phyloP scores from a whole-genome alignment of 2,329 filamentous ascomycete species.

The Neofusicoccum umdonicola region DNA sequence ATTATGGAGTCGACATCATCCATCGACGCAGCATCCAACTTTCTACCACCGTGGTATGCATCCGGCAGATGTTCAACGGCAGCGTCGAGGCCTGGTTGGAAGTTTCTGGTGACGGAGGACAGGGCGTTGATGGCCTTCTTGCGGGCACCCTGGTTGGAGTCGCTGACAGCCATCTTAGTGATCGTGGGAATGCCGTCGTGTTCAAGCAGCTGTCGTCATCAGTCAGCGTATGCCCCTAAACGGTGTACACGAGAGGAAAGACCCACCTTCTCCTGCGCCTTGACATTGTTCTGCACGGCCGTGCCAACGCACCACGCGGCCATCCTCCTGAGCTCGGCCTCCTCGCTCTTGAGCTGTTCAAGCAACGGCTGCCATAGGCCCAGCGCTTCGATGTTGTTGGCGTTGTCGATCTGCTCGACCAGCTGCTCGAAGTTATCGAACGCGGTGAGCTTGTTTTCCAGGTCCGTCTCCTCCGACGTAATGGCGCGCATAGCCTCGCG shows the following conservation, averaged over 20 bases:
- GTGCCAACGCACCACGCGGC: conserved; percentile 95
- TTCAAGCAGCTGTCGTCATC: conserved; percentile 46
- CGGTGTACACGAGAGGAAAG: conserved; percentile 9
- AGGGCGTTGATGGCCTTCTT: conserved; percentile 89
- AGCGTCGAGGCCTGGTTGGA: conserved; percentile 69
- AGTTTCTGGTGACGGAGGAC: conserved; percentile 83
- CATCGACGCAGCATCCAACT: conserved; percentile 82
- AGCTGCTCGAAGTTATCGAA: conserved; percentile 96
- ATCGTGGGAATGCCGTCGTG: conserved; percentile 69
- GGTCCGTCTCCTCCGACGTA: conserved; percentile 59
- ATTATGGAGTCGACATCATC: conserved; percentile 77
- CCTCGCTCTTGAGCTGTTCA: conserved; percentile 63
- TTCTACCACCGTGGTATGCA: conserved; percentile 50
- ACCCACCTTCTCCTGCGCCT: conserved; percentile 69
- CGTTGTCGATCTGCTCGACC: conserved; percentile 91
- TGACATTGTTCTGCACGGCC: conserved; percentile 92
- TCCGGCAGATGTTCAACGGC: conserved; percentile 66
- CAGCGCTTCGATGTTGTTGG: conserved; percentile 83
- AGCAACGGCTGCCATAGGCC: conserved; percentile 81
- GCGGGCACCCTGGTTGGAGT: conserved; percentile 62
- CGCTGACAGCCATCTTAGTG: conserved; percentile 61
- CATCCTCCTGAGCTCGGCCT: conserved; percentile 73
- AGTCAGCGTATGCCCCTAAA: conserved; percentile 14
- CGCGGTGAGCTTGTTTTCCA: conserved; percentile 76
- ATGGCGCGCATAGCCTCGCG: conserved; percentile 77